Evolutionary conservation across 176 grass and related monocot species (phyloP), one percentile per base, ranked within the genome.

Genomic region (Zizania latifolia): DNA sequence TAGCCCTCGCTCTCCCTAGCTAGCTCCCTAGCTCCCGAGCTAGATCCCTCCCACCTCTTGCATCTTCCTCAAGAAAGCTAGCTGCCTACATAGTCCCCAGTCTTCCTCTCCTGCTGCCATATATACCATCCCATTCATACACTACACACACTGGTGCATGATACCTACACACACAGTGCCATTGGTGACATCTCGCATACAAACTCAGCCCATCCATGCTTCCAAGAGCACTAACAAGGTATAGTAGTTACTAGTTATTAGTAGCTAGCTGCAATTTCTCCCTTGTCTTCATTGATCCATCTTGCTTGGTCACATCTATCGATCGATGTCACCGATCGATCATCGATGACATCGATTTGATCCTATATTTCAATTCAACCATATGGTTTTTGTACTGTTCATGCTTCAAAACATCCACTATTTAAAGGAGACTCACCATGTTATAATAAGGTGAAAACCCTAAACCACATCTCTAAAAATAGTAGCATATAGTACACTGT

Each of bases 401-500:
- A n/a, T n/a, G n/a, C n/a, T n/a, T n/a, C n/a, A 38, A 68, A 72
- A 50, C 59, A 37, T 28, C 30, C 22, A 23, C 32, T 38, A 8
- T 27, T 34, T 2, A 17, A 75, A 46, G 51, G 74, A 43, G 56
- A 38, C 36, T 23, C 72, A 30, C 50, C 73, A 59, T 77, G 48
- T 71, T 82, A 82, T 87, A 77, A 57, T 66, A 55, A 59, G 79
- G 37, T 74, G 39, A 78, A 32, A 58, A 45, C 60, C 68, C 68
- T 78, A 66, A 65, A 39, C n/a, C 30, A 31, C 32, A 36, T 65
- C 38, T 77, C 71, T 27, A n/a, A 72, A 39, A 83, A 68, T 74
- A 87, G 79, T 38, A 33, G 36, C 45, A 71, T 71, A 77, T 34
- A 72, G 31, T 66, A 87, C 57, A 87, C 57, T 77, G 73, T 77